Percentiles rank a stretch among this genome's conserved stretches.
Conservation (phyloP, 2,329 filamentous ascomycete species). For the Diaporthe capsici region DNA sequence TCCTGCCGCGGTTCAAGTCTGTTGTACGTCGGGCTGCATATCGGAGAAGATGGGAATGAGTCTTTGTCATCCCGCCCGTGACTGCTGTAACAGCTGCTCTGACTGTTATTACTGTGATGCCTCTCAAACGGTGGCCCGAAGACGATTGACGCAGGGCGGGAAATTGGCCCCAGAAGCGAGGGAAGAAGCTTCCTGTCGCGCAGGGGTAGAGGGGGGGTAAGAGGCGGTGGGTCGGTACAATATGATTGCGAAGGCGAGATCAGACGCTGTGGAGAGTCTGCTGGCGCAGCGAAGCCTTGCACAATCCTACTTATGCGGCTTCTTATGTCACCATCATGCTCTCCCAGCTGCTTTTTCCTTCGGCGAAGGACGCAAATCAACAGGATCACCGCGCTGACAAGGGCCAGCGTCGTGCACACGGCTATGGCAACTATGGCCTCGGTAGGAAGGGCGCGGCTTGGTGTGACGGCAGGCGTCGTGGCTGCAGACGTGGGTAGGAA, state of each 20-base stretch:
- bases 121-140: conserved; percentile 37
- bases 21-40: conserved; percentile 54
- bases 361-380: conserved; percentile 55
- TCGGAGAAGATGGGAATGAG: conserved; percentile 55
- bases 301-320: conserved; percentile 43
- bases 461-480: conserved; percentile 41
- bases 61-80: conserved; percentile 36
- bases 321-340: conserved; percentile 39
- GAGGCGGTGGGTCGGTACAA: conserved; percentile 45
- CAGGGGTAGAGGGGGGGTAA: conserved; percentile 64
- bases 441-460: conserved; percentile 51
- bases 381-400: conserved; percentile 55
- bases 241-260: conserved; percentile 55
- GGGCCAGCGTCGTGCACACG: conserved; percentile 56
- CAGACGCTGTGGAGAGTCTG: conserved; percentile 57
- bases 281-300: conserved; percentile 45
- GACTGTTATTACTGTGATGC: conserved; percentile 38
- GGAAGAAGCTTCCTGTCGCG: conserved; percentile 62
- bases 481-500: conserved; percentile 37
- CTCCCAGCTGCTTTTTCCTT: conserved; percentile 45
- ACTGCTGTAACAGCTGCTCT: conserved; percentile 31
- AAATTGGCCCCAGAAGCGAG: conserved; percentile 48
- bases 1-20: conserved; percentile 54
- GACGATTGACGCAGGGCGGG: conserved; percentile 37
- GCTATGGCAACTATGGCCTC: conserved; percentile 62